A percentile compares a stretch with the other conserved stretches of the same genome.
phyloP scores from a whole-genome alignment of 2,329 filamentous ascomycete genomes.

The Tetracladium maxilliforme region DNA sequence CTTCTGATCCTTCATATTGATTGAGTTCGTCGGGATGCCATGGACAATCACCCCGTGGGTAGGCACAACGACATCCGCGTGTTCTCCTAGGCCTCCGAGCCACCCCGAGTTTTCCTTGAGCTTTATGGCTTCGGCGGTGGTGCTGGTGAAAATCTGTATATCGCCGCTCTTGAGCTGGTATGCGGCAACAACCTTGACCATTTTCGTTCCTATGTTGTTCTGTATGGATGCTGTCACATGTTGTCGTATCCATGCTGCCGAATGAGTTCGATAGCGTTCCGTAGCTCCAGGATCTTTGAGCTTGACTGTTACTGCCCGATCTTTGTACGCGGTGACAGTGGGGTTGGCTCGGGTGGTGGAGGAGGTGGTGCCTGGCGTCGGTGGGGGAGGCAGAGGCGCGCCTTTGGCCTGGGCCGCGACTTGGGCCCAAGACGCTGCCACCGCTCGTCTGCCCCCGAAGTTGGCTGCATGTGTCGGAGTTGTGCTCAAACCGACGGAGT shows the following conservation, averaged over 20 bases:
- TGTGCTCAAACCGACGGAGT: conserved; percentile 8
- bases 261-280: conserved; percentile 5
- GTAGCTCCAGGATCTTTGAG: conserved; percentile 8
- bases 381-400: conserved; percentile 5
- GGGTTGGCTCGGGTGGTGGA: conserved; percentile 7
- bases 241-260: conserved; percentile 6
- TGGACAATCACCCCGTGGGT: conserved; percentile 12
- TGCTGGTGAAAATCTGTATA: conserved; percentile 10
- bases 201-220: conserved; percentile 7
- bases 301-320: conserved; percentile 9
- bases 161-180: conserved; percentile 11
- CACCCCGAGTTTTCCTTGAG: conserved; percentile 6
- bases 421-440: conserved; percentile 6
- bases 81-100: conserved; percentile 8
- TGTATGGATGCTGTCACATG: conserved; percentile 8
- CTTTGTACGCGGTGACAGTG: conserved; percentile 9
- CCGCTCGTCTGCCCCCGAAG: conserved; percentile 6
- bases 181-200: conserved; percentile 9
- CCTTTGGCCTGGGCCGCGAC: conserved; percentile 6
- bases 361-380: conserved; percentile 2
- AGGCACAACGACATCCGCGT: conserved; percentile 6
- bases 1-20: conserved; percentile 13
- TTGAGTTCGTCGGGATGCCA: conserved; percentile 11
- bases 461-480: conserved; percentile 5
- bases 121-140: conserved; percentile 6